These are phyloP conservation scores for Musa troglodytarum DNA, from an alignment of 176 grass and related monocot species.

Conservation along the genomic window DNA sequence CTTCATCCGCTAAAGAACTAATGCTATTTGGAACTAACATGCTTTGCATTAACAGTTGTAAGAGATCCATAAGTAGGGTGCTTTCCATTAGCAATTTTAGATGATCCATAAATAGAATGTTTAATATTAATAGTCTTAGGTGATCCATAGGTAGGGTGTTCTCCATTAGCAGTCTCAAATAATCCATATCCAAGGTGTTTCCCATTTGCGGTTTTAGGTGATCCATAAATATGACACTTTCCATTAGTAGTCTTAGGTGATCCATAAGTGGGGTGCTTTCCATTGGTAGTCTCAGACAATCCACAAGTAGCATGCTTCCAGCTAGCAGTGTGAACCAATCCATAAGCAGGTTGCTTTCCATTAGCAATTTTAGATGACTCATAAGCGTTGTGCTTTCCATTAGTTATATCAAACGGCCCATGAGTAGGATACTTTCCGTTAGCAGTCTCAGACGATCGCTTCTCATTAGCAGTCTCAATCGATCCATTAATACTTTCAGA, in stretches of 20 bases:
- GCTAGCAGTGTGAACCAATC: neutral
- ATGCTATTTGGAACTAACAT: neutral
- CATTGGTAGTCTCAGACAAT: slow-evolving; percentile 4
- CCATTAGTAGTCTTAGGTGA: neutral
- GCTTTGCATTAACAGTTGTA: neutral
- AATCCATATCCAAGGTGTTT: neutral
- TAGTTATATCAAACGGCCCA: neutral
- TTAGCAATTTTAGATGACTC: neutral
- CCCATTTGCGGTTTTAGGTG: neutral
- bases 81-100: slow-evolving; percentile 1
- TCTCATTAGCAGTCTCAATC: slow-evolving; percentile 19
- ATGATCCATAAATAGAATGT: neutral
- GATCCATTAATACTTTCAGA: slow-evolving; percentile 18
- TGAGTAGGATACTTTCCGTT: neutral
- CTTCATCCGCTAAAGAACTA: neutral
- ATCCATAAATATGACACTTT: neutral
- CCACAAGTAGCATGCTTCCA: neutral
- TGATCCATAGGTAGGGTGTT: neutral
- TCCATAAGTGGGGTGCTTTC: neutral
- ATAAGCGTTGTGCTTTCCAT: neutral
- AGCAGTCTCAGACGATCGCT: neutral
- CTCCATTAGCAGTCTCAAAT: neutral
- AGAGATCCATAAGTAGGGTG: slow-evolving; percentile 1
- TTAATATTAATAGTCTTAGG: neutral
- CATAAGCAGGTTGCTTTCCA: neutral